A percentile compares a stretch with the other conserved stretches of the same genome.
Conservation (phyloP, 345 rosid species). For the Camelina neglecta region DNA sequence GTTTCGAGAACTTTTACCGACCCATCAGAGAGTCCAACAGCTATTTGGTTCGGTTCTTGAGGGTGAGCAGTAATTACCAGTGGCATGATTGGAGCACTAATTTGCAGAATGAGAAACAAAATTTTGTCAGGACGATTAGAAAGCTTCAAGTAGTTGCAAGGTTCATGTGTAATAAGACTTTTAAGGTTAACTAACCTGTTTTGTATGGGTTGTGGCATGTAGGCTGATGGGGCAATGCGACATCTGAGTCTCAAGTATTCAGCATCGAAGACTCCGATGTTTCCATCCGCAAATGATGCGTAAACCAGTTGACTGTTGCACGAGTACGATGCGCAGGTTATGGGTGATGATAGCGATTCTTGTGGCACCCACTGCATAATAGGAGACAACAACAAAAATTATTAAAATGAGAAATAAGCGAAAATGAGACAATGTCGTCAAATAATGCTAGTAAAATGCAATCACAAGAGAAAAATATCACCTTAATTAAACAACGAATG, state of each 20-base stretch:
- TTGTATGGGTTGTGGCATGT: constrained; percentile 56
- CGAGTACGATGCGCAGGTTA: constrained; percentile 76
- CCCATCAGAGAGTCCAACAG: constrained; percentile 72
- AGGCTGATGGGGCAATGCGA: constrained; percentile 74
- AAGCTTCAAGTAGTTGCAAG: neutral
- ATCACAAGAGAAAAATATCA: neutral
- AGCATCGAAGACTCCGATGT: constrained; percentile 80
- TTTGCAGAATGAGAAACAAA: neutral
- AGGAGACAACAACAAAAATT: constrained; percentile 11
- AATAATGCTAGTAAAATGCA: neutral
- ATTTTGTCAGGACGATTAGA: neutral
- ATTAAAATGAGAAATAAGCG: neutral
- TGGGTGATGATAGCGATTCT: constrained; percentile 66
- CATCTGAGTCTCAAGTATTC: constrained; percentile 77
- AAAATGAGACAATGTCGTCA: neutral
- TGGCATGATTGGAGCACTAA: constrained; percentile 45
- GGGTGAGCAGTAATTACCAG: constrained; percentile 72
- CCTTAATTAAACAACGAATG: neutral
- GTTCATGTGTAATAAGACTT: neutral
- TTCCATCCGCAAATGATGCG: constrained; percentile 77
- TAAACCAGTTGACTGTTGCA: constrained; percentile 85
- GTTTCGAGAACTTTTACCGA: constrained; percentile 68
- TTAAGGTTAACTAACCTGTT: constrained; percentile 52
- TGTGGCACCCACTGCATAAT: constrained; percentile 86
- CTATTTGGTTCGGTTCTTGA: constrained; percentile 70